Base-by-base conservation (phyloP, 352 stramenopile species). In the Globisporangium polare region DNA sequence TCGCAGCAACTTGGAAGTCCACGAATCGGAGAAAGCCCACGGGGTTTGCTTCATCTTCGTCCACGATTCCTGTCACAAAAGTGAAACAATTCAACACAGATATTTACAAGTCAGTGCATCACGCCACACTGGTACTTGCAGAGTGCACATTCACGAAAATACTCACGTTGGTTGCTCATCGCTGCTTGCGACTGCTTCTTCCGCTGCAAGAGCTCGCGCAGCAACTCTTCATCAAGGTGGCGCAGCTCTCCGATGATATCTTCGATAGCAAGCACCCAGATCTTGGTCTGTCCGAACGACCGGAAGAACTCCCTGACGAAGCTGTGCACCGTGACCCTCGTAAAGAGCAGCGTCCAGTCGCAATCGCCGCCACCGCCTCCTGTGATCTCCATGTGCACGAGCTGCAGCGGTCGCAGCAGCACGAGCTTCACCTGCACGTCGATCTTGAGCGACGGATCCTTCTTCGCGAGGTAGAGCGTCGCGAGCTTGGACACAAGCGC, bases 261-360 rank as follows among this genome's bases (percentile, higher is more conserved):
- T 33, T 83, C 80, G 29, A 92, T 72, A 18, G 61, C 65, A 20
- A 92, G 67, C n/a, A 81, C 64, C 39, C 79, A 75, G 33, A 92
- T 83, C 52, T 88, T 89, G n/a, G 79, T 78, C 54, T 87, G 80
- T 8, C 79, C 78, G 58, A 90, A 92, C 24, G 80, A 92, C 49
- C 77, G 76, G 45, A 92, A 88, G 53, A 90, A 92, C 24, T 75
- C 78, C 41, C 72, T 72, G 15, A 92, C 69, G 29, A 77, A 72
- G 41, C 63, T 87, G 60, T 73, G 64, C 8, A 88, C 58, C 26
- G 72, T 69, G 26, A 92, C 68, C 41, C 67, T 72, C 3, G 80
- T 75, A 26, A 85, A 74, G 31, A 77, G 60, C 12, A 88, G 7
- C 27, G 71, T 70, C 69, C 76, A 89, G 20, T 74, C 53, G 53